Evolutionary conservation across 352 stramenopile genomes (phyloP), one percentile per base, ranked within the genome.

Genomic region (Phytophthora sansomeana): DNA sequence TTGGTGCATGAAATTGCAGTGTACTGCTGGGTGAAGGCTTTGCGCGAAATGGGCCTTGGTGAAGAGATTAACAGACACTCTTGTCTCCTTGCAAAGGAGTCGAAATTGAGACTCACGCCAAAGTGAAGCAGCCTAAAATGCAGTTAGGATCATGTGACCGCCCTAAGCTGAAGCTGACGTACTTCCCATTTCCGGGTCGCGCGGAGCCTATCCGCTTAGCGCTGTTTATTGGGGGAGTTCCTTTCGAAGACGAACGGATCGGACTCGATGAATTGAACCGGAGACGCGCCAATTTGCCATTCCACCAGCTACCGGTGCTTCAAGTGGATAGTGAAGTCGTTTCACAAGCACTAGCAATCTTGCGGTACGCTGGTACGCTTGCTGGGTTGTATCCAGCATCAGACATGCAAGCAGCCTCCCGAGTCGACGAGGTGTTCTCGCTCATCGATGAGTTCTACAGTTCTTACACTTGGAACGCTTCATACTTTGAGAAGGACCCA

Each of bases 321-420:
- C 63, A 80, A 17, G 58, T 91, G 44, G 59, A 88, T 53, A 72
- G 72, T 2, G 52, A 75, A 4, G 48, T 69, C 14, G 61, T 90
- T 43, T 74, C 72, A 3, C 82, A 95, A 61, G 75, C 74, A 3
- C 48, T 74, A 19, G 74, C 78, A 14, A 85, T 93, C 42, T 51
- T 92, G 7, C 77, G 82, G 2, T 93, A 90, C 44, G 81, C 69
- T 35, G 87, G 87, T 5, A 87, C 72, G 5, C 66, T 91, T 24
- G 51, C 58, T 5, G 64, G 63, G 0, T 59, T 90, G 1, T 90
- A 89, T 35, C 73, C 80, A 9, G 24, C 56, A 5, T 74, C 48
- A 32, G 47, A 87, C 43, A 38, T 46, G 10, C 36, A 77, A 9
- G 47, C 71, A 11, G 63, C 70, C 5, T 56, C 75, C 1, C 64